A percentile compares a stretch with the other conserved stretches of the same genome.
These are phyloP conservation scores for Oryza meyeriana DNA, from an alignment of 176 grass and related monocot species.

Conservation along the genomic window DNA sequence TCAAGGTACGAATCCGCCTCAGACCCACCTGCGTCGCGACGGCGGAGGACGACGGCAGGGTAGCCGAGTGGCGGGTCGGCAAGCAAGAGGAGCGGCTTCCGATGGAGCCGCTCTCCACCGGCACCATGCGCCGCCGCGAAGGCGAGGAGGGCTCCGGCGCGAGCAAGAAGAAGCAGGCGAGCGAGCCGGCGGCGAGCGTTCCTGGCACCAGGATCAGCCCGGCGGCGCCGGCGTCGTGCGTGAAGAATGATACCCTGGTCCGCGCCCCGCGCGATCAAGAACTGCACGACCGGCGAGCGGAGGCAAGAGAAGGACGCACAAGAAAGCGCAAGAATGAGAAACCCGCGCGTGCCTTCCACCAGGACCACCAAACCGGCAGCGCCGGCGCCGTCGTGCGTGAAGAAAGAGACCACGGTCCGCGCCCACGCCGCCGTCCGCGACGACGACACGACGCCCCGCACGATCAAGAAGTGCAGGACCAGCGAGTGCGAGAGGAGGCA, in stretches of 20 bases:
- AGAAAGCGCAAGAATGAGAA: too few relatives aligned
- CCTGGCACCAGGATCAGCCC: too few relatives aligned
- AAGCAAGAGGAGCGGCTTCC: not conserved
- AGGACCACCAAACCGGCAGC: too few relatives aligned
- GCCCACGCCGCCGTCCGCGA: not conserved
- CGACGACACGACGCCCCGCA: not conserved
- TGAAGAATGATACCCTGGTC: not conserved
- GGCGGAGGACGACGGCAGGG: not conserved
- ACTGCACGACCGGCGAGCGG: not conserved
- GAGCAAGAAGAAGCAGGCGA: not conserved
- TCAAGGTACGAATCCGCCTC: not conserved
- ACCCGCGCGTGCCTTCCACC: too few relatives aligned
- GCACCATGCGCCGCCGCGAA: not conserved
- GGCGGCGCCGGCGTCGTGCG: not conserved
- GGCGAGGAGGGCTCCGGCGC: too few relatives aligned
- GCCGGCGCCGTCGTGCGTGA: not conserved
- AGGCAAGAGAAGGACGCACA: too few relatives aligned
- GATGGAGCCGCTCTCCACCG: not conserved
- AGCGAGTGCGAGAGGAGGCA: not conserved
- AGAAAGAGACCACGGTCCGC: not conserved
- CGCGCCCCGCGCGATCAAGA: not conserved
- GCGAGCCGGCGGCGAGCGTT: not conserved
- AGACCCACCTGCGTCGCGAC: not conserved
- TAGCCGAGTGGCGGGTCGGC: too few relatives aligned
- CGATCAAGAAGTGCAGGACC: not conserved